Evolutionary conservation across 1,284 basidiomycete genomes (phyloP).

Genomic region (Phlebopus sp.): DNA sequence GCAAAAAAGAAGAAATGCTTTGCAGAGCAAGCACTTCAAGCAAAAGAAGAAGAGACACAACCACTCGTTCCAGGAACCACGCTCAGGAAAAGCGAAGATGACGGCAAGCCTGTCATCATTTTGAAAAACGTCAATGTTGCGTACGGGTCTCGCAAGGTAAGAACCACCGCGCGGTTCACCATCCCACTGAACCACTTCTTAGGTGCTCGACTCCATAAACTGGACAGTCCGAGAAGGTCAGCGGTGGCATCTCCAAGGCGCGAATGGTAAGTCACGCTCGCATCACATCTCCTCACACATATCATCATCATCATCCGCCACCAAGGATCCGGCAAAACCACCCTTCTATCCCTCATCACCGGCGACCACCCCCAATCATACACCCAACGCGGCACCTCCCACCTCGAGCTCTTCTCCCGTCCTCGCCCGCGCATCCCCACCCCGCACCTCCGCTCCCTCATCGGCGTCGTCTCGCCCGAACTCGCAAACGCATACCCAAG

Average conservation of each 20-base stretch:
- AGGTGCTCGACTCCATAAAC: constrained; percentile 73
- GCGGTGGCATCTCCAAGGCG: constrained; percentile 84
- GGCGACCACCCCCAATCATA: constrained; percentile 96
- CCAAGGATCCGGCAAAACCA: constrained; percentile 91
- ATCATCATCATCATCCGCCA: not conserved
- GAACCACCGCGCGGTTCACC: constrained; percentile 6
- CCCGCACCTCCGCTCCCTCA: constrained; percentile 48
- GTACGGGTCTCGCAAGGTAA: constrained; percentile 66
- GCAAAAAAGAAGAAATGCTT: constrained; percentile 43
- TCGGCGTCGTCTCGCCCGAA: constrained; percentile 88
- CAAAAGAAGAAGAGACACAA: not conserved
- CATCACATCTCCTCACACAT: not conserved
- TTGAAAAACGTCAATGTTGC: constrained; percentile 69
- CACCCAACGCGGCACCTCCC: constrained; percentile 58
- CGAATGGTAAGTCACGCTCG: constrained; percentile 60
- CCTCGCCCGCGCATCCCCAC: constrained; percentile 67
- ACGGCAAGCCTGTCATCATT: constrained; percentile 33
- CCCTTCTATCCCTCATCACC: constrained; percentile 86
- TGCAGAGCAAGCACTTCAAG: constrained; percentile 13
- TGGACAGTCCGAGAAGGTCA: constrained; percentile 83
- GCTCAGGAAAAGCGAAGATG: not conserved
- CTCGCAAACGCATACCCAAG: constrained; percentile 89
- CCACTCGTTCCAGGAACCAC: not conserved
- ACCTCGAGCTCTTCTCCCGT: constrained; percentile 71
- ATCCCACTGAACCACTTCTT: not conserved